Evolutionary conservation across 2,329 filamentous ascomycete species (phyloP), one percentile per base, ranked within the genome.

Genomic region (Coniella vitis): DNA sequence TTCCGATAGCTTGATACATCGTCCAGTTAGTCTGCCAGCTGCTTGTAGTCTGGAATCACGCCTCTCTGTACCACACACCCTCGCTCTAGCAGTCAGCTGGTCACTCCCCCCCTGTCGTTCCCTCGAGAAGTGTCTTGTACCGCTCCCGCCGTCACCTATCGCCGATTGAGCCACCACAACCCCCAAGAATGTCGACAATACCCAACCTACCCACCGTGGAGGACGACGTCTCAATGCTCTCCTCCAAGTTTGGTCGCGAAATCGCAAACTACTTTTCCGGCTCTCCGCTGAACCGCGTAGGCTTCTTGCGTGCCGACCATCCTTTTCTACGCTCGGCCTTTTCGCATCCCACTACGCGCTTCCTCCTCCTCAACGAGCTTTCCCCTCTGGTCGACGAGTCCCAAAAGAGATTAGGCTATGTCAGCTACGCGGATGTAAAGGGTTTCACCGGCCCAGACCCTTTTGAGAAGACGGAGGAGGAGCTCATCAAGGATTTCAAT

Each of bases 221-320:
- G 53, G 65, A 67, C 65, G 66, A 78, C 66, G 69, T 75, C 65
- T 80, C 77, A 12, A 88, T 89, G 81, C 73, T 93, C 60, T 80
- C 82, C 58, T 74, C 79, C 51, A 87, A 84, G 62, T 91, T 90
- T 67, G 87, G 87, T 65, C 83, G 79, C 57, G 87, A 91, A 67
- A 74, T 87, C 54, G 78, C 84, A 62, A 93, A 91, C 68, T 93
- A 93, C 77, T 93, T 90, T 68, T 81, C 86, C 43, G 85, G 87
- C 57, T 84, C 79, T 47, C 85, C 83, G 7, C 68, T 91, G 49
- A 91, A 93, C 70, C 82, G 87, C 39, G 77, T 90, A 40, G 87
- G 85, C 14, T 93, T 91, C 67, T 73, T 93, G 21, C 83, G 87
- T 39, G 68, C 73, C 38, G 84, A 91, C 65, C 72, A 83, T 56